phyloP scores from a whole-genome alignment of 257 asterid species.

The Lithospermum erythrorhizon region DNA sequence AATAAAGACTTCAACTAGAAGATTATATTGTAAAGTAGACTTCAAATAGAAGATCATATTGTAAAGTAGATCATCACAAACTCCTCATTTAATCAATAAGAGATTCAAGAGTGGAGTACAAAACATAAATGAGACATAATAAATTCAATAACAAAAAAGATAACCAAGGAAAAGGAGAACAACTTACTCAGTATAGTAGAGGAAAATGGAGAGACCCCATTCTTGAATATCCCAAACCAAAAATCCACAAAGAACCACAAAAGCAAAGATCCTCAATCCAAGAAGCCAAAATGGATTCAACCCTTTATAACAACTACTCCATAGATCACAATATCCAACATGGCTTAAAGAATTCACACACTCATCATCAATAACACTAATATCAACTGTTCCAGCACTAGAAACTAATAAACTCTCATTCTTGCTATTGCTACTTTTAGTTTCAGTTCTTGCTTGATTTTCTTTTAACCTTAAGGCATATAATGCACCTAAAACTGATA shows the following conservation, averaged over 20 bases:
- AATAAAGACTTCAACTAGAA: background rate
- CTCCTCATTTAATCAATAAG: too few relatives aligned
- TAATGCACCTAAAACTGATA: background rate
- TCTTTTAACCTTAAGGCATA: conserved; percentile 2
- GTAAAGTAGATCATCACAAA: background rate
- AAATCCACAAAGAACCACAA: conserved; percentile 1
- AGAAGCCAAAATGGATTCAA: conserved; percentile 8
- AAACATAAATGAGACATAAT: too few relatives aligned
- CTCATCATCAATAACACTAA: background rate
- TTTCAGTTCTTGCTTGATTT: background rate
- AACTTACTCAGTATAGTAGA: conserved; percentile 13
- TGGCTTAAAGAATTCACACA: background rate
- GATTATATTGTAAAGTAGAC: background rate
- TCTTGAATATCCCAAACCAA: conserved; percentile 6
- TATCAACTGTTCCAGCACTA: background rate
- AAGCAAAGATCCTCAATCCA: conserved; percentile 1
- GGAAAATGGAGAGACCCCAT: conserved; percentile 3
- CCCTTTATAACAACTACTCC: conserved; percentile 12
- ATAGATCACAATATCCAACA: background rate
- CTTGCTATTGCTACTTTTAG: background rate
- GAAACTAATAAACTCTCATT: conserved; percentile 3
- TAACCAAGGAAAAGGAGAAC: background rate
- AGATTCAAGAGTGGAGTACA: too few relatives aligned
- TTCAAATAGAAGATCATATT: background rate
- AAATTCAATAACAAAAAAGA: too few relatives aligned